Evolutionary conservation across 345 rosid genomes (phyloP), one percentile per base, ranked within the genome.

Genomic region (Melaleuca alternifolia): DNA sequence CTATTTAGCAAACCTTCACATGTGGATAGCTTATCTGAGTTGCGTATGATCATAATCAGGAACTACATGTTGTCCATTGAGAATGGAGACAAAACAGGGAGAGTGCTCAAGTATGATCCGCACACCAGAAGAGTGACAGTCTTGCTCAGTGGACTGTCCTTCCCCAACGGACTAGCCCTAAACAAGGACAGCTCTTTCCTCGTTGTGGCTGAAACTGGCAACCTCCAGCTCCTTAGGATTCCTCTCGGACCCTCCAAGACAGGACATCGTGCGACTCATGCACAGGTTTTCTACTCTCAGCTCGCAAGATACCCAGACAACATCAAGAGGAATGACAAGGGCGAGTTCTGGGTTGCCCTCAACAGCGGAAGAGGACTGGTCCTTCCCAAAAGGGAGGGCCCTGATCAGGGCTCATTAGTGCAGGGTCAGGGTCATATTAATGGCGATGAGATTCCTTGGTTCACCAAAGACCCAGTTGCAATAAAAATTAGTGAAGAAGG

Each of bases 261-360:
- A 33, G 79, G 79, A 65, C 79, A 37, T 37, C 79, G 33, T 9
- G 46, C 12, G 9, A 20, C 50, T 9, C 41, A 82, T 7, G 83
- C 86, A 0, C 83, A 88, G 48, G 46, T 82, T 23, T 92, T 92
- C 28, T 65, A 65, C 46, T 87, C 87, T 0, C 44, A 87, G 13
- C 86, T 93, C 20, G 84, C 41, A 13, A 87, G 94, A 50, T 84
- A 83, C 48, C 92, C 93, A 0, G 96, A 94, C 84, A 93, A 92
- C 85, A 88, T 92, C 30, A 88, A 87, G 82, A 88, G 89, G 44
- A 92, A 89, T 46, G 54, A 85, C 6, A 86, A 86, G 5, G 96
- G 98, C 3, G 96, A 95, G 33, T 95, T 93, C 37, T 94, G 96
- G 97, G 91, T 93, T 5, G 95, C 93, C 56, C 84, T 92, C 12